These are phyloP conservation scores for Eimeria tenella DNA, from an alignment of 169 alveolate species.

Conservation along the genomic window DNA sequence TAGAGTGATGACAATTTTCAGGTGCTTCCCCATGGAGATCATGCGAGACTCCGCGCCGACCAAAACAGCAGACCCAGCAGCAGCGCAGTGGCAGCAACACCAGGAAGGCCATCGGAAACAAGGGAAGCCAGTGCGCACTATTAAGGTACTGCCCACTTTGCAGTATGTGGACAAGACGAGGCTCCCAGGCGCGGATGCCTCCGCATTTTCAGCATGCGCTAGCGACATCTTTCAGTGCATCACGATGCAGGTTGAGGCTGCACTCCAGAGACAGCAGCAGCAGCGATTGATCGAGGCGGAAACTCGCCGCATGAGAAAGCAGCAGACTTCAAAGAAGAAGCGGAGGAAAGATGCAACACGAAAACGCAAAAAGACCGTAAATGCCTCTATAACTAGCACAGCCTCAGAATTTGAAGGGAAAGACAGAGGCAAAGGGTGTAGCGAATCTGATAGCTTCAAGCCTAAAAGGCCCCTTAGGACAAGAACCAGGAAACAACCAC, in stretches of 20 bases:
- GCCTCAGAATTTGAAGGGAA: conserved; percentile 9
- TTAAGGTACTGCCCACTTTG: conserved; percentile 49
- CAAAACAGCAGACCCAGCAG: not conserved
- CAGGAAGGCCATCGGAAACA: not conserved
- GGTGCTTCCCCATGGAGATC: conserved; percentile 39
- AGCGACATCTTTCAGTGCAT: conserved; percentile 69
- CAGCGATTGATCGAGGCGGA: conserved; percentile 58
- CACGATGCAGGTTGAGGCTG: conserved; percentile 71
- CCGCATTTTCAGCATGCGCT: conserved; percentile 69
- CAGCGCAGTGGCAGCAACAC: not conserved
- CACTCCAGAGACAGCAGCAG: conserved; percentile 58
- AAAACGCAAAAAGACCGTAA: conserved; percentile 27
- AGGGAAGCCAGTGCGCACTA: conserved; percentile 3
- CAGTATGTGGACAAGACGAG: conserved; percentile 60
- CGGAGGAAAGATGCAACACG: conserved; percentile 1
- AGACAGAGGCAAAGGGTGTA: not conserved
- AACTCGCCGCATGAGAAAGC: conserved; percentile 67
- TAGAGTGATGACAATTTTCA: conserved; percentile 14
- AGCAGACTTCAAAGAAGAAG: conserved; percentile 46
- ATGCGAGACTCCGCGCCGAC: conserved; percentile 46
- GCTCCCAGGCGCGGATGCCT: conserved; percentile 59
- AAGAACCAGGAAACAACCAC: conserved; percentile 23
- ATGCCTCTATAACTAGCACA: not conserved
- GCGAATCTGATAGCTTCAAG: conserved; percentile 12
- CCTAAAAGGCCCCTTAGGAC: not conserved